Evolutionary conservation across 2,329 filamentous ascomycete species (phyloP).

Genomic region (Diplodia intermedia): DNA sequence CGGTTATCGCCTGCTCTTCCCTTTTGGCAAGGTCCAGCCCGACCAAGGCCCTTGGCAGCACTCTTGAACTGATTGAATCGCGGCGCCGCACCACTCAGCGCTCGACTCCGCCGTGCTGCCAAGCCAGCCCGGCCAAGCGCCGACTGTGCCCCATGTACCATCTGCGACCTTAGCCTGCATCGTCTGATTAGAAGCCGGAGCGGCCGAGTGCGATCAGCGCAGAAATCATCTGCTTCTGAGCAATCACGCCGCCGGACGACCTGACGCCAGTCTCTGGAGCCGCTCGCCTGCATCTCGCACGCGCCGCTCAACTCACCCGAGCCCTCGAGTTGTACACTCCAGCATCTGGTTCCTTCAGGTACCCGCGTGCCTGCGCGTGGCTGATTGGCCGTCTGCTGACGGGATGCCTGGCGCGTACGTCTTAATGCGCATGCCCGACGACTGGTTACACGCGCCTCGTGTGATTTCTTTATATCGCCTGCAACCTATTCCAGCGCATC

Average conservation of each 20-base stretch:
- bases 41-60: slow-evolving; percentile 10
- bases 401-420: slow-evolving; percentile 13
- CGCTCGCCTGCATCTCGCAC: background rate
- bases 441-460: slow-evolving; percentile 13
- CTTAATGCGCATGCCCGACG: background rate
- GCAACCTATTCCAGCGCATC: background rate
- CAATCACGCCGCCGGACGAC: slow-evolving; percentile 1
- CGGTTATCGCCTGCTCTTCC: background rate
- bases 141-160: background rate
- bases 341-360: background rate
- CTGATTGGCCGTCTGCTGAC: slow-evolving; percentile 13
- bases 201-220: slow-evolving; percentile 14
- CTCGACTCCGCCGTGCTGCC: slow-evolving; percentile 4
- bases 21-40: background rate
- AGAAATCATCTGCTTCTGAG: slow-evolving; percentile 9
- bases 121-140: background rate
- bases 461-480: slow-evolving; percentile 2
- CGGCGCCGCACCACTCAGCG: slow-evolving; percentile 13
- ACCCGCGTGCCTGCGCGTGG: background rate
- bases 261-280: background rate
- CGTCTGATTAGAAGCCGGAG: background rate
- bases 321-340: background rate
- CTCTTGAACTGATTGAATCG: slow-evolving; percentile 16
- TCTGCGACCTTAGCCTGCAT: background rate
- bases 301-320: slow-evolving; percentile 3